These are phyloP conservation scores for Globisporangium carolinianum DNA, from an alignment of 352 stramenopile genomes.

Conservation along the genomic window DNA sequence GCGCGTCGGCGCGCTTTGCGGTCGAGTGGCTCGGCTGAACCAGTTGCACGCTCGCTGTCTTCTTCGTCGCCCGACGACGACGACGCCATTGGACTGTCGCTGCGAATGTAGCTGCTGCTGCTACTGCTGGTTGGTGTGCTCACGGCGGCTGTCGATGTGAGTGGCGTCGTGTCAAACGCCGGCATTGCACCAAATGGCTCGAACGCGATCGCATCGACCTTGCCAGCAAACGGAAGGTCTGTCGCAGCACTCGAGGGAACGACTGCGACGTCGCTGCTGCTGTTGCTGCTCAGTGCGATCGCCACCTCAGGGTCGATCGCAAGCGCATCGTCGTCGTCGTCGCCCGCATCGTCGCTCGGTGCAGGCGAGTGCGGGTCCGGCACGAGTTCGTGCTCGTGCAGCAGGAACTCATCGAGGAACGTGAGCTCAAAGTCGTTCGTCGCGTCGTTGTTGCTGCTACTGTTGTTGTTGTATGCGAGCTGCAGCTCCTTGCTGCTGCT, in stretches of 20 bases:
- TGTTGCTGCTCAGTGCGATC: neutral
- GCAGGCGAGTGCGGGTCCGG: slow-evolving; percentile 13
- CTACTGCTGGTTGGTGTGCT: neutral
- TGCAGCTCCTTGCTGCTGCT: neutral
- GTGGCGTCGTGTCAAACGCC: neutral
- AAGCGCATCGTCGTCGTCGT: neutral
- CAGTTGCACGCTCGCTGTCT: neutral
- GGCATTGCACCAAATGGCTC: neutral
- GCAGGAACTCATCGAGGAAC: slow-evolving; percentile 46
- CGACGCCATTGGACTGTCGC: slow-evolving; percentile 5
- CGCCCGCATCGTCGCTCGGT: neutral
- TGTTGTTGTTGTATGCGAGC: neutral
- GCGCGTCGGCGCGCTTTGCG: slow-evolving; percentile 21
- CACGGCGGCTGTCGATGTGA: neutral
- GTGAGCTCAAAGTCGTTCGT: slow-evolving; percentile 25
- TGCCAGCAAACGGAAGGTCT: neutral
- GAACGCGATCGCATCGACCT: slow-evolving; percentile 6
- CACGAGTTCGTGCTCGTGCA: slow-evolving; percentile 27
- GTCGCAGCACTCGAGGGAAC: neutral
- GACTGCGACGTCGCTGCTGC: slow-evolving; percentile 1
- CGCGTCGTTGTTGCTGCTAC: neutral
- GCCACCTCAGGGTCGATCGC: neutral
- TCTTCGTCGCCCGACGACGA: slow-evolving; percentile 9
- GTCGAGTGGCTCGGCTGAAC: slow-evolving; percentile 4
- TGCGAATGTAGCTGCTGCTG: neutral